A percentile compares a stretch with the other conserved stretches of the same genome.
phyloP scores from a whole-genome alignment of 306 rosid genomes.

The Chamaecrista fasciculata region DNA sequence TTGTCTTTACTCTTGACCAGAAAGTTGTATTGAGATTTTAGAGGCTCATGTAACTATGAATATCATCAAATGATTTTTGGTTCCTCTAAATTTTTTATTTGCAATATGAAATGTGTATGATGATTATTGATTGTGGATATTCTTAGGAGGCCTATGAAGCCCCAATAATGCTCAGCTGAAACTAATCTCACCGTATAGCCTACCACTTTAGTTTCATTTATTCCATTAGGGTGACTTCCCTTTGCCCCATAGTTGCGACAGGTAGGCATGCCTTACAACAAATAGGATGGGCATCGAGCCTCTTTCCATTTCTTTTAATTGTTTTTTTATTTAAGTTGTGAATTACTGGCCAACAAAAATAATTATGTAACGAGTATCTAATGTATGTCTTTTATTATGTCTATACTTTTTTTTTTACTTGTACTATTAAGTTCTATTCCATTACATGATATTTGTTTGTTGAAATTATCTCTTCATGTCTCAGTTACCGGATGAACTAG shows the following conservation, averaged over 20 bases:
- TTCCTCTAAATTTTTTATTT: not conserved
- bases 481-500: constrained; percentile 2
- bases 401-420: not conserved
- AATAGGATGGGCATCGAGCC: not conserved
- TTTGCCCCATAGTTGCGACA: constrained; percentile 2
- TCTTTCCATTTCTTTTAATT: not conserved
- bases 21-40: constrained; percentile 27
- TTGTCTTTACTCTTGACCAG: constrained; percentile 44
- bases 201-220: not conserved
- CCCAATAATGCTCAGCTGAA: constrained; percentile 11
- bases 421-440: not conserved
- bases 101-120: not conserved
- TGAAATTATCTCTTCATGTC: not conserved
- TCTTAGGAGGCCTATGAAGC: not conserved
- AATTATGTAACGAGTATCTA: not conserved
- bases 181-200: not conserved
- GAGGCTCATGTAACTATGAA: constrained; percentile 10
- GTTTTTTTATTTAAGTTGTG: not conserved
- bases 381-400: not conserved
- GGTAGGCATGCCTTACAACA: not conserved
- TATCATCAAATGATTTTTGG: not conserved
- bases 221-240: not conserved
- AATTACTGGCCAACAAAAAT: constrained; percentile 2
- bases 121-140: not conserved
- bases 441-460: not conserved